Evolutionary conservation across 1,284 basidiomycete genomes (phyloP), one percentile per base, ranked within the genome.

Genomic region (Psilocybe mexicana): DNA sequence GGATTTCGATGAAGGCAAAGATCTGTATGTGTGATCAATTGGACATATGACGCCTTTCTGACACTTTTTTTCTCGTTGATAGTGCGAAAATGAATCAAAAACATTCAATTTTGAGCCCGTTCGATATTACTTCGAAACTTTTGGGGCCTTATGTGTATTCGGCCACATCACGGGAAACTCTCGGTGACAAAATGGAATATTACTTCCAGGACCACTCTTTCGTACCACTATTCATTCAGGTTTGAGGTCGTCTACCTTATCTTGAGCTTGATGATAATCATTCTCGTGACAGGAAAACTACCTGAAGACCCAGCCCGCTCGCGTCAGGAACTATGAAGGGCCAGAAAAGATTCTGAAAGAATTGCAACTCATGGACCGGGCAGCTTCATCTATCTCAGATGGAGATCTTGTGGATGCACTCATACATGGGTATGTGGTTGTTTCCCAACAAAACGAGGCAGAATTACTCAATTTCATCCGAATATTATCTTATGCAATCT

Each of bases 201-300:
- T 99, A 98, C 74, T 99, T 98, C 76, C 94, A 98, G 61, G 97
- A 99, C 70, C 92, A 94, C 67, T 85, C 88, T 1, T 93, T 98
- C 66, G 84, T 99, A 50, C 96, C 96, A 0, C 76, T 99, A 30
- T 98, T 99, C 76, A 92, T 98, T 52, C 93, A 96, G 80, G 93
- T 93, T 58, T 24, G 69, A 3, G 30, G 40, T 56, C 55, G 47
- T 45, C 24, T 28, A 18, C 44, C 6, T 38, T 38, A n/a, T 44
- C 18, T n/a, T 12, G 10, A 45, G 3, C 7, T 48, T 26, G 14
- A 24, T 52, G n/a, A 30, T 47, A 51, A 7, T 28, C 55, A 49
- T 30, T 54, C 55, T 52, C 49, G 54, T 50, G 47, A 28, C 65
- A 96, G 91, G 95, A 97, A 73, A 96, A 96, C 69, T 97, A 96